Conservation (phyloP, 441 rosid genomes). For the Arabidopsis hybrid region DNA sequence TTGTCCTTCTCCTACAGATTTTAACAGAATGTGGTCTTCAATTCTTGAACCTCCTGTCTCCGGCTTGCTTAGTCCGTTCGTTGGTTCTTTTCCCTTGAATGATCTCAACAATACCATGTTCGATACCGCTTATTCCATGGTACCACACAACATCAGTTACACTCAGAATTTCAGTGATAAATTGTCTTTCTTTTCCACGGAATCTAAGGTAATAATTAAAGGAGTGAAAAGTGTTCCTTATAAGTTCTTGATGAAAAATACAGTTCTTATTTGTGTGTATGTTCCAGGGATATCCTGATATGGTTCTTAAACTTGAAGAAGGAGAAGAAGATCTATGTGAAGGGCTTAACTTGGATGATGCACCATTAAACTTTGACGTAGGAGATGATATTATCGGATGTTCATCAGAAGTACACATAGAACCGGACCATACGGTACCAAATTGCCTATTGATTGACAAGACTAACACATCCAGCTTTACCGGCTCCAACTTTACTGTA, state of each 20-base stretch:
- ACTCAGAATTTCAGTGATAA: conserved; percentile 53
- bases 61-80: conserved; percentile 20
- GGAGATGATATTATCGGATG: conserved; percentile 58
- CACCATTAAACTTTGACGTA: conserved; percentile 55
- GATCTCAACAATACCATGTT: conserved; percentile 35
- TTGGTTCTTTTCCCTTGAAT: conserved; percentile 40
- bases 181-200: conserved; percentile 46
- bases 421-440: conserved; percentile 31
- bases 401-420: conserved; percentile 46
- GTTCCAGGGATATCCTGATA: conserved; percentile 40
- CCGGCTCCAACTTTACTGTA: conserved; percentile 35
- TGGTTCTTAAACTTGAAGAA: conserved; percentile 31
- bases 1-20: conserved; percentile 64
- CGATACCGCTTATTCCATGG: conserved; percentile 41
- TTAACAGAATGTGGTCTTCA: conserved; percentile 61
- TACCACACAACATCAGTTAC: conserved; percentile 36
- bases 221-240: neutral
- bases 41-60: conserved; percentile 50
- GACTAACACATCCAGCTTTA: conserved; percentile 21
- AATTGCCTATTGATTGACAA: conserved; percentile 21
- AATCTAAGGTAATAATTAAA: conserved; percentile 48
- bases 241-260: conserved; percentile 10
- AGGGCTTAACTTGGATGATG: conserved; percentile 60
- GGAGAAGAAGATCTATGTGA: conserved; percentile 59
- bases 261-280: neutral